Conservation (phyloP, 768 basidiomycete genomes). For the Strobilomyces dryophilus region DNA sequence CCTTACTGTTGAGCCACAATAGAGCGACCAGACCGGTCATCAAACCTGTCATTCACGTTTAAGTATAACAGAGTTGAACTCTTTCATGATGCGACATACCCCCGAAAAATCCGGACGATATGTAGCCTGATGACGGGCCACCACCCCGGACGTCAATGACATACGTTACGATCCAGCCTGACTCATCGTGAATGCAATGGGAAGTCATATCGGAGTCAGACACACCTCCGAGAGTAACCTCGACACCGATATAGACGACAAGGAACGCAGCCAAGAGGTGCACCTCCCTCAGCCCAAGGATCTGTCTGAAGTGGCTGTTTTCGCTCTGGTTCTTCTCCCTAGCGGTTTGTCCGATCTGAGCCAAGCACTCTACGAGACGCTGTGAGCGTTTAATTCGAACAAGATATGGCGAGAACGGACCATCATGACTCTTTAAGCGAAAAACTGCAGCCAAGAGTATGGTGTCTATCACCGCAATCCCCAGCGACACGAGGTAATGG, state of each 20-base stretch:
- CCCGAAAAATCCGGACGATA: conserved; percentile 55
- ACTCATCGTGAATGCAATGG: not conserved
- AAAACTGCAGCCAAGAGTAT: conserved; percentile 54
- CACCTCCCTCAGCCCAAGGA: conserved; percentile 48
- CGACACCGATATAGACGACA: conserved; percentile 66
- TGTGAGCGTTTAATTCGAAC: not conserved
- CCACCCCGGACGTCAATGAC: conserved; percentile 41
- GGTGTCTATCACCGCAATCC: conserved; percentile 57
- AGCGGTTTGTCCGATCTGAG: conserved; percentile 46
- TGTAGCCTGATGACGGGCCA: conserved; percentile 43
- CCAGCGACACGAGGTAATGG: conserved; percentile 70
- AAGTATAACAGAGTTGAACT: not conserved
- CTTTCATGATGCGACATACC: conserved; percentile 32
- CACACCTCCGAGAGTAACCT: conserved; percentile 47
- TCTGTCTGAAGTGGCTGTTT: conserved; percentile 42
- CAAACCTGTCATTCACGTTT: conserved; percentile 40
- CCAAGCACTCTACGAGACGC: conserved; percentile 44
- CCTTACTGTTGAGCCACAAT: conserved; percentile 54
- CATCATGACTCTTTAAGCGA: conserved; percentile 65
- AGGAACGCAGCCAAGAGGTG: conserved; percentile 62
- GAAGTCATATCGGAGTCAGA: not conserved
- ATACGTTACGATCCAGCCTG: conserved; percentile 73
- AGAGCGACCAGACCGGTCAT: conserved; percentile 52
- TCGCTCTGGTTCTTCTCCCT: conserved; percentile 35
- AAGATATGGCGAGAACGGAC: conserved; percentile 33